Evolutionary conservation across 2,329 filamentous ascomycete species (phyloP).

Genomic region (Curvularia spicifera): DNA sequence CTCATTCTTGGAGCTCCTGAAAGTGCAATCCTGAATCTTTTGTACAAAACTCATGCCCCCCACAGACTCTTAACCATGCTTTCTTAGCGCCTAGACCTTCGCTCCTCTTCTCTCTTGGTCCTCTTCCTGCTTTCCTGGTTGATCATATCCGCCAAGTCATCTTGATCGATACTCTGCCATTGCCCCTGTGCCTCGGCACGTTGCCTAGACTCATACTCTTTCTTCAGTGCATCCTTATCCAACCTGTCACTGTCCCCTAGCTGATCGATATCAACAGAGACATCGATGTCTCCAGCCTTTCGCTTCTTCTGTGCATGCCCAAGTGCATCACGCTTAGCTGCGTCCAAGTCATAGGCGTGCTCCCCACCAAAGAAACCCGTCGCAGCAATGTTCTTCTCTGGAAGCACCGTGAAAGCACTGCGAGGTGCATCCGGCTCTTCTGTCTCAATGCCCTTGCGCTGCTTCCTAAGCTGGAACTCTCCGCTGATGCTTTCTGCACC

Average conservation of each 20-base stretch:
- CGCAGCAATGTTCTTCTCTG: slow-evolving; percentile 82
- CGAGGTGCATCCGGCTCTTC: slow-evolving; percentile 76
- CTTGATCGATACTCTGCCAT: slow-evolving; percentile 79
- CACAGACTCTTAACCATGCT: slow-evolving; percentile 13
- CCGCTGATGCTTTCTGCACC: slow-evolving; percentile 78
- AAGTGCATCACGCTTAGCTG: slow-evolving; percentile 63
- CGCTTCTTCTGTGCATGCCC: slow-evolving; percentile 85
- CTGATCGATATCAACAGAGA: slow-evolving; percentile 86
- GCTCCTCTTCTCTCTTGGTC: slow-evolving; percentile 84
- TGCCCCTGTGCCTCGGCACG: slow-evolving; percentile 65
- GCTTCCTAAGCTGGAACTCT: slow-evolving; percentile 91
- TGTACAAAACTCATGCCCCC: slow-evolving; percentile 28
- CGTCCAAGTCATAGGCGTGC: slow-evolving; percentile 85
- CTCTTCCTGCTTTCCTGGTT: slow-evolving; percentile 90
- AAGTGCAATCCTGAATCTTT: slow-evolving; percentile 26
- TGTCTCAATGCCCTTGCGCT: slow-evolving; percentile 79
- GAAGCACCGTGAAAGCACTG: slow-evolving; percentile 86
- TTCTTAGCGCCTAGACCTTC: slow-evolving; percentile 63
- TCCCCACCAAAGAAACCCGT: slow-evolving; percentile 97
- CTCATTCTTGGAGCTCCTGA: slow-evolving; percentile 26
- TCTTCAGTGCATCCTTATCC: slow-evolving; percentile 81
- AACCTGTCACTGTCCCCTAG: slow-evolving; percentile 77
- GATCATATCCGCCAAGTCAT: slow-evolving; percentile 95
- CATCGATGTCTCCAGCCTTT: slow-evolving; percentile 93
- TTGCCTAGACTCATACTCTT: slow-evolving; percentile 76